These are phyloP conservation scores for Cucurbita argyrosperma DNA, from an alignment of 306 rosid species.

Conservation along the genomic window DNA sequence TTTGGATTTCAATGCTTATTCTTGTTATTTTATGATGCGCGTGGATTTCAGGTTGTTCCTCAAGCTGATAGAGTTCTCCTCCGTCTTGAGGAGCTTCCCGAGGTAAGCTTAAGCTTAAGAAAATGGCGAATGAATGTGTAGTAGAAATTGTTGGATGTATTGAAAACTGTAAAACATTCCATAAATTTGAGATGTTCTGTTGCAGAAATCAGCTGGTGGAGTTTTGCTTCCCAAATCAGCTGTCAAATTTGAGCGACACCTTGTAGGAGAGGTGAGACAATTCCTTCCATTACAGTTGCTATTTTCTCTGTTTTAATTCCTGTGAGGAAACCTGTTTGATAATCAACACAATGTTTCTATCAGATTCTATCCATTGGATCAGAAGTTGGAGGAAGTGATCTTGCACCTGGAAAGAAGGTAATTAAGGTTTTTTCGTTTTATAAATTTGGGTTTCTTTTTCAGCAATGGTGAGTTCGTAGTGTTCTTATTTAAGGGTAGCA, in stretches of 20 bases:
- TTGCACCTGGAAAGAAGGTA: constrained; percentile 75
- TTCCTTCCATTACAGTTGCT: not conserved
- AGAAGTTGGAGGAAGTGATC: constrained; percentile 39
- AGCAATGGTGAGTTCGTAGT: not conserved
- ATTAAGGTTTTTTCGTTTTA: not conserved
- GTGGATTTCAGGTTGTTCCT: constrained; percentile 55
- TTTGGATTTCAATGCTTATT: not conserved
- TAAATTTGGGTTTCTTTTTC: not conserved
- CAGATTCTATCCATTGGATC: constrained; percentile 72
- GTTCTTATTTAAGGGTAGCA: not conserved
- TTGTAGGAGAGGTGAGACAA: constrained; percentile 62
- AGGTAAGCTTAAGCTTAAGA: constrained; percentile 23
- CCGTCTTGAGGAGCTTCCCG: constrained; percentile 54
- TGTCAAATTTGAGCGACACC: constrained; percentile 81
- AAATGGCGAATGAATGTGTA: not conserved
- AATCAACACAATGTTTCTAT: constrained; percentile 4
- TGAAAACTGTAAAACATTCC: not conserved
- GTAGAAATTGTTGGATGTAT: not conserved
- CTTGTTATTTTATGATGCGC: not conserved
- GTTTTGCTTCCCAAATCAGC: constrained; percentile 75
- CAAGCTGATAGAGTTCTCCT: constrained; percentile 92
- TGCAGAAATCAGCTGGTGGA: constrained; percentile 78
- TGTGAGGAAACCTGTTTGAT: not conserved
- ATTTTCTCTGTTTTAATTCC: not conserved
- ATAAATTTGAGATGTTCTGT: not conserved